Percentiles rank a stretch among this genome's conserved stretches.
phyloP scores from a whole-genome alignment of 208 protist genomes.

The Spongospora subterranea region DNA sequence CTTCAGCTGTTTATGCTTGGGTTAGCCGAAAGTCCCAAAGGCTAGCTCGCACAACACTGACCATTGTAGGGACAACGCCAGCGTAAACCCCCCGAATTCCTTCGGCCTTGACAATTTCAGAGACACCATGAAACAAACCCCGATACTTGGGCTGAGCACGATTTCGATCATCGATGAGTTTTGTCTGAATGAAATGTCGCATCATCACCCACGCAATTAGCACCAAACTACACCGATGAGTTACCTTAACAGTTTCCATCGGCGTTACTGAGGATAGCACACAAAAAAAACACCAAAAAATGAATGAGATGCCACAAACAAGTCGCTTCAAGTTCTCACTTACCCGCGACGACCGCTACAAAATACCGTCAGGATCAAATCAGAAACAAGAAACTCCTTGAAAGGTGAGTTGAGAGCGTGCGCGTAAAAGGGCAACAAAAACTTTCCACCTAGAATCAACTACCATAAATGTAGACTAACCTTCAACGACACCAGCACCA shows the following conservation, averaged over 20 bases:
- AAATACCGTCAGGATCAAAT: background rate
- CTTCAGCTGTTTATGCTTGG: background rate
- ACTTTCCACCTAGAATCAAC: background rate
- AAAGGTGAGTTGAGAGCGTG: background rate
- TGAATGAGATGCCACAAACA: background rate
- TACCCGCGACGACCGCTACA: background rate
- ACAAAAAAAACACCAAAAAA: background rate
- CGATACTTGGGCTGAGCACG: background rate
- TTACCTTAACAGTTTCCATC: constrained; percentile 34
- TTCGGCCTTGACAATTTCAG: constrained; percentile 43
- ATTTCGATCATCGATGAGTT: constrained; percentile 43
- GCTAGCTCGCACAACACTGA: background rate
- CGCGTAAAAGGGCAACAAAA: background rate
- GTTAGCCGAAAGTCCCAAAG: background rate
- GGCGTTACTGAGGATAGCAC: background rate
- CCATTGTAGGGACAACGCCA: constrained; percentile 48
- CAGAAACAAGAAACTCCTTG: background rate
- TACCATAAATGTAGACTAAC: background rate
- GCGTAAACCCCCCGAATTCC: constrained; percentile 13
- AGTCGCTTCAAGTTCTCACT: too few relatives aligned
- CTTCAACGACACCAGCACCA: constrained; percentile 9
- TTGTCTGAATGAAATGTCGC: background rate
- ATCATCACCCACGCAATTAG: background rate
- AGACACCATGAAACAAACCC: background rate
- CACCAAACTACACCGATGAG: background rate